Base-by-base conservation (phyloP, 2,329 filamentous ascomycete genomes). In the Aspergillus flavus region DNA sequence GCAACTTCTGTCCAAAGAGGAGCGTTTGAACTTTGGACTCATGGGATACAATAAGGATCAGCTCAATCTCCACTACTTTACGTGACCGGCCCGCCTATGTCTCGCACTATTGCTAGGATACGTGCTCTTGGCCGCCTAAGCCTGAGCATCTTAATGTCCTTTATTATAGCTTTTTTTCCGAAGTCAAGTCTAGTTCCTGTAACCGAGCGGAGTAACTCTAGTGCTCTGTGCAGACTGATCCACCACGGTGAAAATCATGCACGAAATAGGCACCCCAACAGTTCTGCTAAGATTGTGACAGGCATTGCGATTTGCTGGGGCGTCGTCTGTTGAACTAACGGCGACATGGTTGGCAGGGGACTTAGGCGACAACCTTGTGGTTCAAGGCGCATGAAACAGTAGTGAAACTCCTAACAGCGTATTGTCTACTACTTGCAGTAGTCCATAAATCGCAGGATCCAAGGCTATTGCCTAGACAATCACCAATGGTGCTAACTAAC, bases 211-310 rank as follows among this genome's bases (percentile, higher is more conserved):
- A 41, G 41, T 61, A 61, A 39, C 2, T 11, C 28, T 23, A 36
- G 32, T 50, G 28, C 23, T 43, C 59, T 48, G 41, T 41, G 58
- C 50, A 39, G 45, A 45, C 10, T n/a, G 59, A 61, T 57, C 59
- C 59, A 61, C 52, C 43, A 36, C 36, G 6, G 21, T 52, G 53
- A 21, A 53, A 61, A 54, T 62, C 52, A 56, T 54, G 46, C 62
- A 57, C 54, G 12, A 56, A 54, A 52, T 43, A 41, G 57, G 57
- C 39, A 58, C 12, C 28, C n/a, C 48, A 53, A 61, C 57, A 30
- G 57, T 58, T 53, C 26, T n/a, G 39, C 62, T 65, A 61, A 67
- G 63, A 64, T 68, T 66, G 60, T 26, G 60, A 62, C 60, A 43
- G 45, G 16, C 59, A 43, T 54, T 23, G 34, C 21, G 39, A 21